Percentiles rank a stretch among this genome's conserved stretches.
Evolutionary conservation across 2,329 filamentous ascomycete genomes (phyloP).

Genomic region (Trichoderma harzianum): DNA sequence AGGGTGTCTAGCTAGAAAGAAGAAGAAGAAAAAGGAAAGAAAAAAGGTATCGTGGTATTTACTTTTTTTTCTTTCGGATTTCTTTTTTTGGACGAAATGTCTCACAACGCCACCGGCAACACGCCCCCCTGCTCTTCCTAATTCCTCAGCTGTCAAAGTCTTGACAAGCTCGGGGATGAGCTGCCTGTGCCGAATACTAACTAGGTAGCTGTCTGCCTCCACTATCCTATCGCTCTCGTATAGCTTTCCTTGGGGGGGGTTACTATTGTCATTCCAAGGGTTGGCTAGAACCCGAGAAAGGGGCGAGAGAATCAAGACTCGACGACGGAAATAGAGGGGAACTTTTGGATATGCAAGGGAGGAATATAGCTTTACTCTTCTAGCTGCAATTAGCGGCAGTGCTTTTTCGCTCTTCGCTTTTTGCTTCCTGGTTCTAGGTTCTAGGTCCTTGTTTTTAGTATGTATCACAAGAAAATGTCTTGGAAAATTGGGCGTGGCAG

Average conservation of each 20-base stretch:
- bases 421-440: background rate
- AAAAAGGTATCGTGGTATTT: background rate
- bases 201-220: background rate
- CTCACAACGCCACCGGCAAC: background rate
- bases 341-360: background rate
- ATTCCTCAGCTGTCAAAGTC: background rate
- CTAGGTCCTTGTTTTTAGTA: background rate
- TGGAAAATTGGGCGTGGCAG: background rate
- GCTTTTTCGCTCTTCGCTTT: background rate
- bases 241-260: background rate
- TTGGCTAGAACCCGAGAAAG: background rate
- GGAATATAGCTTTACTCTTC: background rate
- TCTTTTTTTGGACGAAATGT: background rate
- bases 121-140: background rate
- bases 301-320: background rate
- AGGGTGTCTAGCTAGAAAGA: background rate
- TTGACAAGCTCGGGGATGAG: no score
- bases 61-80: background rate
- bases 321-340: background rate
- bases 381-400: background rate
- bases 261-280: background rate
- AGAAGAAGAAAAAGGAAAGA: background rate
- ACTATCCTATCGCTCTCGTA: background rate
- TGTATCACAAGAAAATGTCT: background rate
- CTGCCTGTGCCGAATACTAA: no score